These are phyloP conservation scores for Singerocomus rubriflavus DNA, from an alignment of 1,284 basidiomycete species.

Conservation along the genomic window DNA sequence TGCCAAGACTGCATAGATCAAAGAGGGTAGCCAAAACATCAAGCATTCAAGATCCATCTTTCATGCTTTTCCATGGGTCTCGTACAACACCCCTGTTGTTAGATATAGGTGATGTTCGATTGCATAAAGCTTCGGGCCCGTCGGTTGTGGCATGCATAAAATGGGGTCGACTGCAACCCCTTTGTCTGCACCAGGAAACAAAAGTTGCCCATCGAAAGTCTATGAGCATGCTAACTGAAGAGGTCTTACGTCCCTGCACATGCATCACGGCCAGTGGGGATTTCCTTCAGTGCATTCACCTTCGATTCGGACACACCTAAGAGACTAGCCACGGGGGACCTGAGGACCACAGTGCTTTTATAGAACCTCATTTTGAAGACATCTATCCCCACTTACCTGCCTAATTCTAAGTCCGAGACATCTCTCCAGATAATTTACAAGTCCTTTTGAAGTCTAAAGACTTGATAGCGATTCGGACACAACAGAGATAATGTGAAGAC, in stretches of 20 bases:
- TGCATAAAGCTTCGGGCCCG: conserved; percentile 1
- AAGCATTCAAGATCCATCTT: conserved; percentile 27
- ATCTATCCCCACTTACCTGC: too few relatives aligned
- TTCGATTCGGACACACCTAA: not conserved
- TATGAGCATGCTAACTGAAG: too few relatives aligned
- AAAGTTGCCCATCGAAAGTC: not conserved
- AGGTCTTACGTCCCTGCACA: not conserved
- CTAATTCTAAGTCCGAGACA: too few relatives aligned
- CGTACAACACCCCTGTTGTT: conserved; percentile 1
- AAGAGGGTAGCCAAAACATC: conserved; percentile 27
- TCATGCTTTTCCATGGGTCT: conserved; percentile 32
- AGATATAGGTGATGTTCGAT: not conserved
- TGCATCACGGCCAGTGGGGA: conserved; percentile 1
- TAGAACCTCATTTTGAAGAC: too few relatives aligned
- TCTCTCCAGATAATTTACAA: too few relatives aligned
- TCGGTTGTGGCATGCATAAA: not conserved
- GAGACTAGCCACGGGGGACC: too few relatives aligned
- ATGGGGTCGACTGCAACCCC: not conserved
- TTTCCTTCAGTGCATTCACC: not conserved
- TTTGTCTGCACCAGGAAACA: not conserved
- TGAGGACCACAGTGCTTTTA: not conserved
- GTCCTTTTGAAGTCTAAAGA: too few relatives aligned
- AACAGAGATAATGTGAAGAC: too few relatives aligned
- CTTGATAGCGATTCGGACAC: too few relatives aligned
- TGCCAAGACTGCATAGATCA: conserved; percentile 13